Evolutionary conservation across 805 yeast species (phyloP), one percentile per base, ranked within the genome.

Genomic region (Wickerhamomyces sydowiorum): DNA sequence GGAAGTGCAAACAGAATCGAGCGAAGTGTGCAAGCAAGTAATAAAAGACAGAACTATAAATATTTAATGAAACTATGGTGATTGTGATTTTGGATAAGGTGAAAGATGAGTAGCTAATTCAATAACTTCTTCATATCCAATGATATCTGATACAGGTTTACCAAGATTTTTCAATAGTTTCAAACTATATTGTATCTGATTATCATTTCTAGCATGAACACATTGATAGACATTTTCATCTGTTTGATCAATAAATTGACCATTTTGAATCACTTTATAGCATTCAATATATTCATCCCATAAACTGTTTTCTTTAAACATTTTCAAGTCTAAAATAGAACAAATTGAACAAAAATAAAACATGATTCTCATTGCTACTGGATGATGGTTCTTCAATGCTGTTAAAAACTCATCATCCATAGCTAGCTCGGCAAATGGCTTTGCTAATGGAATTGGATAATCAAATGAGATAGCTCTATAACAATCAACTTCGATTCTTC

Each of bases 201-300:
- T 32, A 4, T 32, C 24, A 13, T 10, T 32, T 13, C 35, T 17
- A 2, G 35, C 35, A 15, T 19, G 22, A 10, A 32, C 35, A 32
- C 35, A 32, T 3, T 19, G 17, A 14, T 20, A 19, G 13, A 13
- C 15, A 20, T 32, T 32, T n/a, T 3, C 14, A 20, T 32, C 22
- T 13, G 7, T 3, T 15, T 3, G 4, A 20, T 32, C 15, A n/a
- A 14, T 5, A 7, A 17, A 18, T 7, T 5, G 5, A 30, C 21
- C 20, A 10, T 14, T 17, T 18, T 14, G 6, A 7, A 8, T 30
- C 3, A 18, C 13, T 30, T n/a, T 30, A 18, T 30, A 30, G 18
- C 14, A n/a, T 12, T 30, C 33, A n/a, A 32, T 32, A 32, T 32
- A 32, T 32, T 32, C 35, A 32, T 32, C 35, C 23, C 35, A 32